Evolutionary conservation across 164 flowering plant genomes (phyloP).

Genomic region (Macadamia tetraphylla): DNA sequence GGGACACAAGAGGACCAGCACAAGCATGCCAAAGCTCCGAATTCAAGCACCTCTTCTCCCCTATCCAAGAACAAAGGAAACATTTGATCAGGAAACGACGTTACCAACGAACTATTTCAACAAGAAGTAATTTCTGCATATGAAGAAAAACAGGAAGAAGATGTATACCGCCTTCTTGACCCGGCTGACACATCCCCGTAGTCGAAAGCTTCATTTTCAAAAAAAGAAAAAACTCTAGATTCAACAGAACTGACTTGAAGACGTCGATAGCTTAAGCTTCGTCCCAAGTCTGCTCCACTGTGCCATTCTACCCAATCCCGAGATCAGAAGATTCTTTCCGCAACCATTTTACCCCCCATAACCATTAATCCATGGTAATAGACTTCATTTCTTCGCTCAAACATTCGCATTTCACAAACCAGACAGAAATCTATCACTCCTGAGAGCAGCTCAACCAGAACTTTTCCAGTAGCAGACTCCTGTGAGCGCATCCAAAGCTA

Average conservation of each 20-base stretch:
- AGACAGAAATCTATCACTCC: background rate
- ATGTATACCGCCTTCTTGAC: constrained; percentile 38
- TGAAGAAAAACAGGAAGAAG: background rate
- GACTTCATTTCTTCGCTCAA: background rate
- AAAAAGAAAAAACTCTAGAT: background rate
- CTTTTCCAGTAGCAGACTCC: too few relatives aligned
- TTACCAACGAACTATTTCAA: background rate
- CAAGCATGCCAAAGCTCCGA: constrained; percentile 97
- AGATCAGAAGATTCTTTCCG: too few relatives aligned
- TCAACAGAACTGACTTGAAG: background rate
- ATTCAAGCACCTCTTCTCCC: constrained; percentile 77
- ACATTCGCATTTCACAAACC: background rate
- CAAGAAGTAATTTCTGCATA: background rate
- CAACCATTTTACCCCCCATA: background rate
- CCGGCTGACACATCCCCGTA: constrained; percentile 48
- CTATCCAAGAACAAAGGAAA: constrained; percentile 17
- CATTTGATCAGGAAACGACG: background rate
- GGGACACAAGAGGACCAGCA: constrained; percentile 84
- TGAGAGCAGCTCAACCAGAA: background rate
- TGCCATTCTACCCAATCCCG: background rate
- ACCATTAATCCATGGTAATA: background rate
- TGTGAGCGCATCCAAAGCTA: background rate
- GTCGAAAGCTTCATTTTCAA: constrained; percentile 32
- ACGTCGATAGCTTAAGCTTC: constrained; percentile 29
- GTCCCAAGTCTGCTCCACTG: constrained; percentile 1